Evolutionary conservation across 768 basidiomycete species (phyloP), one percentile per base, ranked within the genome.

Genomic region (Tulasnella sp.): DNA sequence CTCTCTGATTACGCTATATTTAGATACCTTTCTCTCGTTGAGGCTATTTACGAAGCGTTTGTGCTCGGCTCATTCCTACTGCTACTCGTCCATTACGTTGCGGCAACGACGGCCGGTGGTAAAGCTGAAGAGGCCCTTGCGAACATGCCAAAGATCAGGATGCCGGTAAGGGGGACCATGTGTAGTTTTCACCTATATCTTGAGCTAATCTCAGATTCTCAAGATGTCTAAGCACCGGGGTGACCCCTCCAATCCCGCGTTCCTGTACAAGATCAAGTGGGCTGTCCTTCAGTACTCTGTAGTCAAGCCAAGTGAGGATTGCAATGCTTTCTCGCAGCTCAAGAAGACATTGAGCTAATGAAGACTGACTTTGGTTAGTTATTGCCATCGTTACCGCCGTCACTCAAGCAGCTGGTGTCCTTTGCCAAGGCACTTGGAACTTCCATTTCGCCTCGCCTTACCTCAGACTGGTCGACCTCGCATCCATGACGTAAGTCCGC

Each of bases 261-360:
- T 96, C 79, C 90, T 95, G 88, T 89, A 93, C 77, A 89, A 91
- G 11, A 80, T 92, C 78, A 93, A 92, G 40, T 95, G 93, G 92
- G 83, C 86, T 52, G 94, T 96, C 6, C 81, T 97, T 73, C 95
- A 97, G 85, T 96, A 94, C 78, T 87, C 91, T 32, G 86, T 94
- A 72, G 81, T 94, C 47, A 84, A 90, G 69, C 87, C 88, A 72
- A 77, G 85, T 84, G 64, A 17, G 73, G 0, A 5, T 14, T 59
- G 2, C 5, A 29, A 8, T 59, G 12, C 1, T 2, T 22, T 22
- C 47, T 69, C 39, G 36, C 35, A 32, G 62, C 17, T 2, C 32
- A n/a, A n/a, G 12, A 26, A n/a, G 32, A 67, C 42, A 62, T 66
- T 5, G 44, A 75, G 34, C 32, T 4, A 59, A 5, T 6, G 1